phyloP scores from a whole-genome alignment of 2,329 filamentous ascomycete species.

The Chalaropsis ovoidea region DNA sequence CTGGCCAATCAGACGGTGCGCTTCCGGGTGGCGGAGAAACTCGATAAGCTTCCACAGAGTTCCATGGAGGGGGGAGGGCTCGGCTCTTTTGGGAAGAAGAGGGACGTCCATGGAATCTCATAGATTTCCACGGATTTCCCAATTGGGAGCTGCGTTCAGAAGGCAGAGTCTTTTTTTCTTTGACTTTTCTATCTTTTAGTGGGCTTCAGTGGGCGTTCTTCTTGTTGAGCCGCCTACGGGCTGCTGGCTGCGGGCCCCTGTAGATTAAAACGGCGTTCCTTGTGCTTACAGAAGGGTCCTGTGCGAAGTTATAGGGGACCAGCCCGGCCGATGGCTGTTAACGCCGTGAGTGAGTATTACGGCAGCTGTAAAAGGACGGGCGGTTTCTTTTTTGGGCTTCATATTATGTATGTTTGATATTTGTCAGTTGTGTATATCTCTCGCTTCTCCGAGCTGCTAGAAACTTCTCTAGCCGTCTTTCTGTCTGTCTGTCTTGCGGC shows the following conservation, averaged over 20 bases:
- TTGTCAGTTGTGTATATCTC: background rate
- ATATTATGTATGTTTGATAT: too few species aligned
- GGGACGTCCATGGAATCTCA: constrained; percentile 9
- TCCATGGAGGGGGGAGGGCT: constrained; percentile 9
- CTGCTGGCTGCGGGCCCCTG: background rate
- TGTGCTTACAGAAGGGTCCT: background rate
- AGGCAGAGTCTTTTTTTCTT: background rate
- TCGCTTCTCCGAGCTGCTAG: constrained; percentile 1
- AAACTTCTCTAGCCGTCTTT: background rate
- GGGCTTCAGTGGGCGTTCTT: background rate
- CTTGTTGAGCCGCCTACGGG: too few species aligned
- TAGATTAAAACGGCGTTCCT: too few species aligned
- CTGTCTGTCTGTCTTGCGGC: background rate
- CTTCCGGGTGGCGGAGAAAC: background rate
- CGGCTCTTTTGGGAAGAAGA: constrained; percentile 12
- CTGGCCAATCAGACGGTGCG: background rate
- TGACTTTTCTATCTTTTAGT: background rate
- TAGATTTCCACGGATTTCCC: constrained; percentile 10
- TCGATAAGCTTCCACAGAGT: constrained; percentile 1
- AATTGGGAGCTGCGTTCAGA: constrained; percentile 3
- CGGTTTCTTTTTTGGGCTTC: too few species aligned
- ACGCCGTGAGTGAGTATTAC: background rate
- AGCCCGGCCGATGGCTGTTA: background rate
- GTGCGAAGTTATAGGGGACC: background rate
- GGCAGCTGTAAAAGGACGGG: background rate